Evolutionary conservation across 2,329 filamentous ascomycete species (phyloP).

Genomic region (Alternaria sp.): DNA sequence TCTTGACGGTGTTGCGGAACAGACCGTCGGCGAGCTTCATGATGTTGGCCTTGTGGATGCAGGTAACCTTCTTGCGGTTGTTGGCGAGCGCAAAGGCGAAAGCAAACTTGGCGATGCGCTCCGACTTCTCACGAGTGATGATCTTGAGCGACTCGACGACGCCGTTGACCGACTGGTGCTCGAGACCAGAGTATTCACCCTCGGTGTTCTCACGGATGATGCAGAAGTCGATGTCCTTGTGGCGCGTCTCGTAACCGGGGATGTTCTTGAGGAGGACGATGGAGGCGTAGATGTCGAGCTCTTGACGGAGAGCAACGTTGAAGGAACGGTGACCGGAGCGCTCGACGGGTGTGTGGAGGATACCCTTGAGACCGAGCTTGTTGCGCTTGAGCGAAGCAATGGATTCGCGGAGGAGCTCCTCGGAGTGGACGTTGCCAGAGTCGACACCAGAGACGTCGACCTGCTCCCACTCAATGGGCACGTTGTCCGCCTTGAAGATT

Average conservation of each 20-base stretch:
- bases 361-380: slow-evolving; percentile 98
- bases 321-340: slow-evolving; percentile 98
- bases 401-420: slow-evolving; percentile 94
- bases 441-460: slow-evolving; percentile 93
- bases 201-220: slow-evolving; percentile 99
- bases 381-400: slow-evolving; percentile 96
- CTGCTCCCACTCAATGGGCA: slow-evolving; percentile 98
- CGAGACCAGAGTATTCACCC: slow-evolving; percentile 98
- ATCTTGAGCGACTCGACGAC: slow-evolving; percentile 99
- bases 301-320: slow-evolving; percentile 98
- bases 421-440: slow-evolving; percentile 82
- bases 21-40: slow-evolving; percentile 99
- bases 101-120: slow-evolving; percentile 98
- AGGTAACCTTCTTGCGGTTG: slow-evolving; percentile 98
- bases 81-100: slow-evolving; percentile 98
- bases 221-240: slow-evolving; percentile 96
- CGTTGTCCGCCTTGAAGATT: slow-evolving; percentile 99
- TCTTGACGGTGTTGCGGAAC: slow-evolving; percentile 97
- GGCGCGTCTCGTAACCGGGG: slow-evolving; percentile 94
- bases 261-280: slow-evolving; percentile 99
- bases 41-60: slow-evolving; percentile 99
- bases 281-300: slow-evolving; percentile 98
- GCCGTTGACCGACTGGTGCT: slow-evolving; percentile 95
- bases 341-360: slow-evolving; percentile 96
- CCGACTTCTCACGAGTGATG: slow-evolving; percentile 98